Percentiles rank a stretch among this genome's conserved stretches.
phyloP scores from a whole-genome alignment of 345 rosid species.

The Iberis pinnata region DNA sequence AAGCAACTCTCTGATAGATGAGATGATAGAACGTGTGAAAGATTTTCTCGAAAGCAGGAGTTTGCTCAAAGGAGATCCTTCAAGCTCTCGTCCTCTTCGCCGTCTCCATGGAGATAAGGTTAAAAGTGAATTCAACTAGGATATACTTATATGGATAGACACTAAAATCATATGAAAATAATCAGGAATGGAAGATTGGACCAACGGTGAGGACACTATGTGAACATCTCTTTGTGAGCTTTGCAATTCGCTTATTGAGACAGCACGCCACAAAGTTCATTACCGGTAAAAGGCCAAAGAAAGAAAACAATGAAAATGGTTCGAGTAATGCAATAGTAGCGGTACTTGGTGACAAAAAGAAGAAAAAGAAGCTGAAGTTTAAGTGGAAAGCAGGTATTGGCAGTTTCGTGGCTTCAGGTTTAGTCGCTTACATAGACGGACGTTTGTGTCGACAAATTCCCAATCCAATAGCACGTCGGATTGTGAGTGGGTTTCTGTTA shows the following conservation, averaged over 20 bases:
- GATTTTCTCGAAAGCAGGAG: constrained; percentile 82
- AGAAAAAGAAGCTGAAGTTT: constrained; percentile 38
- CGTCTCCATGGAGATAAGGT: constrained; percentile 74
- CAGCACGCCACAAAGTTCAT: constrained; percentile 47
- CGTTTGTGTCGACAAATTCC: constrained; percentile 80
- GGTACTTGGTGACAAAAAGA: constrained; percentile 22
- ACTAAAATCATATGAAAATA: neutral
- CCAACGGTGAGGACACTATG: constrained; percentile 70
- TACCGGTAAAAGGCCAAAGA: constrained; percentile 34
- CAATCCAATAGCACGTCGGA: constrained; percentile 76
- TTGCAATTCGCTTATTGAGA: constrained; percentile 62
- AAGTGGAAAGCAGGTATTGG: constrained; percentile 72
- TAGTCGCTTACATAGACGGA: constrained; percentile 82
- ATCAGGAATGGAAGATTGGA: constrained; percentile 86
- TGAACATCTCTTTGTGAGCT: constrained; percentile 89
- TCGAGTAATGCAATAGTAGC: constrained; percentile 34
- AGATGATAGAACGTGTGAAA: constrained; percentile 84
- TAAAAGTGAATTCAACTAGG: constrained; percentile 14
- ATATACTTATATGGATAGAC: neutral
- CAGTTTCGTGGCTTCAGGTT: constrained; percentile 60
- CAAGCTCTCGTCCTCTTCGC: constrained; percentile 54
- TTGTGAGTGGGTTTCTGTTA: constrained; percentile 79
- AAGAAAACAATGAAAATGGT: constrained; percentile 22
- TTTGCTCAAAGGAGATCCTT: constrained; percentile 77
- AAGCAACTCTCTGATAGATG: constrained; percentile 72